A percentile compares a stretch with the other conserved stretches of the same genome.
Evolutionary conservation across 1,284 basidiomycete genomes (phyloP).

Genomic region (Tremellales sp.): DNA sequence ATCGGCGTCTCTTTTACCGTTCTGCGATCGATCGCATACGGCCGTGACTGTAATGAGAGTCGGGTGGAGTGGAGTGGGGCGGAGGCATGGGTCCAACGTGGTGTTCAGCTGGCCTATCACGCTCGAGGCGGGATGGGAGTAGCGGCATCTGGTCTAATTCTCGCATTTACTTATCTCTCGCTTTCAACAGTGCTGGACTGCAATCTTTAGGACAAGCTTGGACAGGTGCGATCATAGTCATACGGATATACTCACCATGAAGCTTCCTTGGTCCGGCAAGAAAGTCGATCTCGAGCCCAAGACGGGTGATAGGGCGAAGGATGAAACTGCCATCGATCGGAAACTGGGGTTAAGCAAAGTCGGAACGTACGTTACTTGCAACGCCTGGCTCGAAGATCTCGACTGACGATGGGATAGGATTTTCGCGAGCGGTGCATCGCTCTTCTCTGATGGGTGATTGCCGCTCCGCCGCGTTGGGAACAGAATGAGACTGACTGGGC

Average conservation of each 20-base stretch:
- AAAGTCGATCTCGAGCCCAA: conserved; percentile 19
- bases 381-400: neutral
- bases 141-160: no score
- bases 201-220: no score
- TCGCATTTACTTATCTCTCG: no score
- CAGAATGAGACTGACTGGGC: neutral
- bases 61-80: no score
- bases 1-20: no score
- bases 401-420: neutral
- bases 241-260: conserved; percentile 5
- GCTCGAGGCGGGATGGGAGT: no score
- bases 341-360: conserved; percentile 25
- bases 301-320: conserved; percentile 16
- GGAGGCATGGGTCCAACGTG: no score
- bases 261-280: conserved; percentile 11
- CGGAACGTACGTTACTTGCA: conserved; percentile 23
- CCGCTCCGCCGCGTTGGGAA: neutral
- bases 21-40: no score
- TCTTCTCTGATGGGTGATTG: conserved; percentile 77
- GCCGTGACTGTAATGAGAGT: no score
- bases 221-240: no score
- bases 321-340: conserved; percentile 18
- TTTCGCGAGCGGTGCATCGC: conserved; percentile 61
- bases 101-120: no score
- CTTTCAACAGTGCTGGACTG: no score